These are phyloP conservation scores for Ophiostoma angusticollis DNA, from an alignment of 2,329 filamentous ascomycete species.

Conservation along the genomic window DNA sequence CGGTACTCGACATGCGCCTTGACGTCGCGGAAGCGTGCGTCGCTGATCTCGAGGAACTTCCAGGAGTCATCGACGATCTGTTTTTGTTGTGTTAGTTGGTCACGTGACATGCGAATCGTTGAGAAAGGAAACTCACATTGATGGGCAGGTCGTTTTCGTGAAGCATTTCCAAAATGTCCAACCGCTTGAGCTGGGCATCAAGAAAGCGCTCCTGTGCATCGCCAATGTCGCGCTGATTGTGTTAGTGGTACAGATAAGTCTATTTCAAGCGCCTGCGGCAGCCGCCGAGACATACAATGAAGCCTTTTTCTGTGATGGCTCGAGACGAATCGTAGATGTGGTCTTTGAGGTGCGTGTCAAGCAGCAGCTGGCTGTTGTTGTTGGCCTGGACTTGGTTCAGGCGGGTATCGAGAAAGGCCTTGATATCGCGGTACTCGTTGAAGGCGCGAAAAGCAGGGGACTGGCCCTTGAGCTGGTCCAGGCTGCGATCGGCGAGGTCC, in stretches of 20 bases:
- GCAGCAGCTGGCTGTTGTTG: constrained; percentile 15
- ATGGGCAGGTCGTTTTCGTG: constrained; percentile 31
- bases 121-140: constrained; percentile 30
- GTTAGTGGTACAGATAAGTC: constrained; percentile 6
- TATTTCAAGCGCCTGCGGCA: no score
- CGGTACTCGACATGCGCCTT: constrained; percentile 15
- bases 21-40: constrained; percentile 11
- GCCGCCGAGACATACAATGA: constrained; percentile 13
- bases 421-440: constrained; percentile 39
- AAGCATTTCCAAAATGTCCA: constrained; percentile 32
- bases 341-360: constrained; percentile 11
- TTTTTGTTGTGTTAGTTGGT: constrained; percentile 14
- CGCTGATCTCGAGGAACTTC: constrained; percentile 13
- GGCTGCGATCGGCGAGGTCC: constrained; percentile 48
- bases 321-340: constrained; percentile 3
- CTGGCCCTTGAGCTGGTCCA: constrained; percentile 44
- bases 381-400: constrained; percentile 19
- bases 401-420: constrained; percentile 36
- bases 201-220: constrained; percentile 31
- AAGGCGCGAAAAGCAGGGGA: constrained; percentile 39
- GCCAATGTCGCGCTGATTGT: constrained; percentile 13
- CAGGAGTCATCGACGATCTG: constrained; percentile 13
- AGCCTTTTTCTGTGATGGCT: constrained; percentile 9
- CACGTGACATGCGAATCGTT: constrained; percentile 4
- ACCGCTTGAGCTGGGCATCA: constrained; percentile 32